Evolutionary conservation across 768 basidiomycete genomes (phyloP).

Genomic region (Suillus paluster): DNA sequence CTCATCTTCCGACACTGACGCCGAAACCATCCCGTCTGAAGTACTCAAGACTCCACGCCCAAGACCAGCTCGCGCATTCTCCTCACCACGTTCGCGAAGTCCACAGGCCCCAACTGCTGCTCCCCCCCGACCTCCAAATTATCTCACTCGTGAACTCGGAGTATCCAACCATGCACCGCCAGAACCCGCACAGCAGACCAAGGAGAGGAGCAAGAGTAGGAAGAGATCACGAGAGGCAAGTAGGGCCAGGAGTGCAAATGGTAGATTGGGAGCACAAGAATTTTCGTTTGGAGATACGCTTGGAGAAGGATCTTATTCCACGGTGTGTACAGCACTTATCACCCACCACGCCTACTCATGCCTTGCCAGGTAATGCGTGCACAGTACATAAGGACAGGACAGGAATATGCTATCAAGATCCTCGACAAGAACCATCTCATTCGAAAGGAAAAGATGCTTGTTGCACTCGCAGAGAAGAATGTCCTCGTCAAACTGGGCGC

Average conservation of each 20-base stretch:
- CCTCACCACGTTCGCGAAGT: slow-evolving; percentile 63
- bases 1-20: slow-evolving; percentile 61
- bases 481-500: slow-evolving; percentile 66
- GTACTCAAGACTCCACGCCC: slow-evolving; percentile 48
- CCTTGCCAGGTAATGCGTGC: slow-evolving; percentile 58
- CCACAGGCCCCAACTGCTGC: slow-evolving; percentile 46
- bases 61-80: slow-evolving; percentile 64
- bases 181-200: slow-evolving; percentile 15
- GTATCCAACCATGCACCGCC: slow-evolving; percentile 26
- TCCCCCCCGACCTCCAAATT: slow-evolving; percentile 51
- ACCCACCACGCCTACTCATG: slow-evolving; percentile 14
- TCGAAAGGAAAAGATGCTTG: slow-evolving; percentile 76
- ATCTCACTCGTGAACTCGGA: slow-evolving; percentile 63
- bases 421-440: slow-evolving; percentile 84
- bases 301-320: slow-evolving; percentile 84
- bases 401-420: slow-evolving; percentile 78
- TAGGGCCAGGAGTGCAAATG: slow-evolving; percentile 51
- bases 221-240: slow-evolving; percentile 38
- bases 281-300: slow-evolving; percentile 76
- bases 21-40: slow-evolving; percentile 45
- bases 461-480: slow-evolving; percentile 81
- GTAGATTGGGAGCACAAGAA: slow-evolving; percentile 55
- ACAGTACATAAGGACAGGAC: slow-evolving; percentile 55
- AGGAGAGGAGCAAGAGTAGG: slow-evolving; percentile 45
- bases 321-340: slow-evolving; percentile 48